These are phyloP conservation scores for Alternaria infectoria DNA, from an alignment of 2,329 filamentous ascomycete genomes.

Conservation along the genomic window DNA sequence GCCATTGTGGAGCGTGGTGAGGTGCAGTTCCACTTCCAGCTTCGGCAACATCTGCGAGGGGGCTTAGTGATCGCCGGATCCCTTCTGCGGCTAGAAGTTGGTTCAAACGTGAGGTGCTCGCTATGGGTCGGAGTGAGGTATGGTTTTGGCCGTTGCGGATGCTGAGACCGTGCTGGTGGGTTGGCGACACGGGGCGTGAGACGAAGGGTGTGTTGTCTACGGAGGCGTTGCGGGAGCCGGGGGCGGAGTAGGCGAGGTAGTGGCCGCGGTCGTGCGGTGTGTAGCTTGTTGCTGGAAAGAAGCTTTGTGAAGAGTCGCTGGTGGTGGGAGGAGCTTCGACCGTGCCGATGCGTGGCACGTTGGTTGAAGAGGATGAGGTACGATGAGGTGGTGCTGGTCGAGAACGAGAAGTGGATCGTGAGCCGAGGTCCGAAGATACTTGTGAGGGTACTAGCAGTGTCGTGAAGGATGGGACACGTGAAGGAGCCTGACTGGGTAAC, in stretches of 20 bases:
- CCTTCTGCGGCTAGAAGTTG: background rate
- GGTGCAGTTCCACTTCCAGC: background rate
- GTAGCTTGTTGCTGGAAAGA: constrained; percentile 9
- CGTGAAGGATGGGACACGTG: background rate
- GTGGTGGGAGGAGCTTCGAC: background rate
- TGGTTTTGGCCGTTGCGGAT: background rate
- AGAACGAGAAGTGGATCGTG: background rate
- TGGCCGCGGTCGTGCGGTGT: constrained; percentile 27
- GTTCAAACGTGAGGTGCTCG: constrained; percentile 12
- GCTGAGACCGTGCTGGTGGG: background rate
- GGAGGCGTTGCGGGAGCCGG: constrained; percentile 25
- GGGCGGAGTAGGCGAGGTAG: constrained; percentile 34
- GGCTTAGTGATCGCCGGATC: background rate
- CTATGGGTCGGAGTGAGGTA: constrained; percentile 11
- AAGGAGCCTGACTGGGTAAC: background rate
- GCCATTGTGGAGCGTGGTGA: background rate
- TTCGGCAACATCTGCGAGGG: background rate
- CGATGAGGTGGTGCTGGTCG: background rate
- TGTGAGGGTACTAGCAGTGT: background rate
- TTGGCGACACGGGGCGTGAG: constrained; percentile 5
- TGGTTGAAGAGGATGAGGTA: background rate
- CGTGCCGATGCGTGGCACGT: background rate
- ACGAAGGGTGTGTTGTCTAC: constrained; percentile 13
- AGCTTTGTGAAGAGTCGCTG: background rate
- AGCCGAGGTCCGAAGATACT: background rate